Percentiles rank a stretch among this genome's conserved stretches.
These are phyloP conservation scores for Apiospora malaysiana DNA, from an alignment of 2,329 filamentous ascomycete genomes.

Conservation along the genomic window DNA sequence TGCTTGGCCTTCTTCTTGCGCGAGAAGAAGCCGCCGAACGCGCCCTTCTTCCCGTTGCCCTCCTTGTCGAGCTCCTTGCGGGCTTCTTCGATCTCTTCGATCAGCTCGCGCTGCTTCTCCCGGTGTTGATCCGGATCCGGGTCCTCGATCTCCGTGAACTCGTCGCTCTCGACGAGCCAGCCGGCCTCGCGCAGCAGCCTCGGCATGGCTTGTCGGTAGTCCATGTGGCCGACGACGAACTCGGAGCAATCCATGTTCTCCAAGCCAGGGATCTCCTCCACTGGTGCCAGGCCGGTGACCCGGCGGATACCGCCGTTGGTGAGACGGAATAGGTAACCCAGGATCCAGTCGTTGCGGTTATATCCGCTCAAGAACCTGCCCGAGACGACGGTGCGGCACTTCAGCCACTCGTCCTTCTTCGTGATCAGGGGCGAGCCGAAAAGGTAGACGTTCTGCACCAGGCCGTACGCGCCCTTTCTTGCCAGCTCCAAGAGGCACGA, in stretches of 20 bases:
- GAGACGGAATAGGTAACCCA: slow-evolving; percentile 93
- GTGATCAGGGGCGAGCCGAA: slow-evolving; percentile 93
- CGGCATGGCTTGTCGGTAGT: slow-evolving; percentile 93
- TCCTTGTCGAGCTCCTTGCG: slow-evolving; percentile 82
- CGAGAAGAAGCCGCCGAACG: slow-evolving; percentile 74
- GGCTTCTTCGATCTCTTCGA: slow-evolving; percentile 95
- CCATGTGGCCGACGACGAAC: slow-evolving; percentile 90
- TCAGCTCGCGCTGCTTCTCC: slow-evolving; percentile 86
- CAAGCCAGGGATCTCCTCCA: slow-evolving; percentile 78
- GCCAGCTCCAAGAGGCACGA: slow-evolving; percentile 88
- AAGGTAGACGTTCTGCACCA: slow-evolving; percentile 94
- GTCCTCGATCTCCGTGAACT: slow-evolving; percentile 96
- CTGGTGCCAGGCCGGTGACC: slow-evolving; percentile 80
- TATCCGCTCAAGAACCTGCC: slow-evolving; percentile 97
- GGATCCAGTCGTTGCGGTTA: slow-evolving; percentile 94
- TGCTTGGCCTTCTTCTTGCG: slow-evolving; percentile 77
- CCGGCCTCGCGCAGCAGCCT: slow-evolving; percentile 84
- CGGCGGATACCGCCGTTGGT: slow-evolving; percentile 91
- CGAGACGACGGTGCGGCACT: slow-evolving; percentile 80
- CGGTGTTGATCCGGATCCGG: slow-evolving; percentile 94
- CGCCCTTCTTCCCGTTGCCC: slow-evolving; percentile 63
- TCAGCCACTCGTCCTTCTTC: slow-evolving; percentile 87
- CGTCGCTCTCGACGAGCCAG: slow-evolving; percentile 89
- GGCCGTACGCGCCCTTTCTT: slow-evolving; percentile 79
- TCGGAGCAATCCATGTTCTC: slow-evolving; percentile 92